A percentile compares a stretch with the other conserved stretches of the same genome.
Conservation (phyloP, 163 green algal species). For the Scenedesmus sp. region DNA sequence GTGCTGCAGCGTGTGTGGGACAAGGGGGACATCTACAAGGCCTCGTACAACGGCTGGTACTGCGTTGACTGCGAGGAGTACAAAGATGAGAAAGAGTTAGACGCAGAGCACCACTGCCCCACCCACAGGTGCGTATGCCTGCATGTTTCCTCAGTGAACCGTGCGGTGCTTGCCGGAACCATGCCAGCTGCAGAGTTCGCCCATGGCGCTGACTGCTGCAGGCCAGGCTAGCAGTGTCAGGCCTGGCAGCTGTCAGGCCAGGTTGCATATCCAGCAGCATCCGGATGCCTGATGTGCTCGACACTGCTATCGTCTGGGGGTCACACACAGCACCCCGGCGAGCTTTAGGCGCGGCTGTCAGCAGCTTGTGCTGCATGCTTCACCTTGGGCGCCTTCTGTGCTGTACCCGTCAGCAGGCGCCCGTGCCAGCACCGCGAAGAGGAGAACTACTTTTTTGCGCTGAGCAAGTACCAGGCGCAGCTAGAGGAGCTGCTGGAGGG, state of each 20-base stretch:
- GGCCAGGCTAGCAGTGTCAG: background rate
- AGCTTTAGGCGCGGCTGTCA: too few relatives aligned
- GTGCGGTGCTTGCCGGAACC: background rate
- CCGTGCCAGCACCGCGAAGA: conserved; percentile 86
- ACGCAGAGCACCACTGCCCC: conserved; percentile 83
- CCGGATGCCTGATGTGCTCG: too few relatives aligned
- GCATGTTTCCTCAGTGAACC: background rate
- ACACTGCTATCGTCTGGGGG: too few relatives aligned
- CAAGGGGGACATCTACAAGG: conserved; percentile 59
- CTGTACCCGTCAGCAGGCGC: conserved; percentile 55
- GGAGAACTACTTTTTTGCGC: conserved; percentile 99
- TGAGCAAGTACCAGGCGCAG: conserved; percentile 92
- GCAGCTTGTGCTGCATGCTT: too few relatives aligned
- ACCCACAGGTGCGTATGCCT: conserved; percentile 66
- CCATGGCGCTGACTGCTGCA: background rate
- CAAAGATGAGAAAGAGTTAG: conserved; percentile 97
- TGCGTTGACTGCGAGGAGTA: conserved; percentile 99
- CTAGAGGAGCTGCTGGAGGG: conserved; percentile 82
- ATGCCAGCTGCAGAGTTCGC: background rate
- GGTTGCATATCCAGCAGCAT: background rate
- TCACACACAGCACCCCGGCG: too few relatives aligned
- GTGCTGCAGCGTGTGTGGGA: conserved; percentile 87
- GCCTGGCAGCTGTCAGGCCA: background rate
- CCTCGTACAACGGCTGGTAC: conserved; percentile 92
- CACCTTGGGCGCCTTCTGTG: background rate